Base-by-base conservation (phyloP, 352 stramenopile genomes). In the Saprolegnia parasitica region DNA sequence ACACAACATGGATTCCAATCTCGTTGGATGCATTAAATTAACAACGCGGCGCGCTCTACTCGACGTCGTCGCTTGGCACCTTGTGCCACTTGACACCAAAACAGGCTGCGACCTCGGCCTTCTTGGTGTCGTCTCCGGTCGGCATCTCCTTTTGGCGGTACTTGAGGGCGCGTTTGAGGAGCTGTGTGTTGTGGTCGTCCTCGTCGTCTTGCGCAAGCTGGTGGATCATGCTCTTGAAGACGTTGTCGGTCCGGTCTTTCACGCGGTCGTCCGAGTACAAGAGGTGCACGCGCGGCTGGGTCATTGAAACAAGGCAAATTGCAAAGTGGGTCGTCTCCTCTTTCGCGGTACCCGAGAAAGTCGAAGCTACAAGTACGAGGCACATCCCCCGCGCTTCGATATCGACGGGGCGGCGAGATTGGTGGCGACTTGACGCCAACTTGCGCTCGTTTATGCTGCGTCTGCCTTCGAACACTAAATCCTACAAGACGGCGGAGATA, bases 21-120 rank as follows among this genome's bases (percentile, higher is more conserved):
- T n/a, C n/a, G n/a, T n/a, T n/a, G n/a, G n/a, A 35, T 35, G 29
- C 29, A 35, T 35, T 35, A 35, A 35, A 35, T 35, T 35, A 35
- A 35, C 29, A 35, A 2, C 2, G 29, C 29, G 29, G 29, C 29
- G 29, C 29, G 29, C 29, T 2, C 29, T 35, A 35, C 29, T n/a
- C 42, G 42, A 11, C 42, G 42, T 49, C 42, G 13, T 49, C 42
- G 11, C 18, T n/a, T 3, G 52, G 11, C 16, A 60, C 35, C 35
- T 60, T 60, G 35, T 60, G 52, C 52, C 52, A 60, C 16, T 40
- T 35, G 16, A 60, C 52, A 9, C 52, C 52, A 60, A 60, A 60
- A 11, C 24, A 60, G 9, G 35, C 11, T 4, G 52, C 52, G 35
- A 60, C 52, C 20, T 60, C 52, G 35, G 52, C 20, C 13, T 40